Evolutionary conservation across 2,329 filamentous ascomycete genomes (phyloP).

Genomic region (Massarina eburnea): DNA sequence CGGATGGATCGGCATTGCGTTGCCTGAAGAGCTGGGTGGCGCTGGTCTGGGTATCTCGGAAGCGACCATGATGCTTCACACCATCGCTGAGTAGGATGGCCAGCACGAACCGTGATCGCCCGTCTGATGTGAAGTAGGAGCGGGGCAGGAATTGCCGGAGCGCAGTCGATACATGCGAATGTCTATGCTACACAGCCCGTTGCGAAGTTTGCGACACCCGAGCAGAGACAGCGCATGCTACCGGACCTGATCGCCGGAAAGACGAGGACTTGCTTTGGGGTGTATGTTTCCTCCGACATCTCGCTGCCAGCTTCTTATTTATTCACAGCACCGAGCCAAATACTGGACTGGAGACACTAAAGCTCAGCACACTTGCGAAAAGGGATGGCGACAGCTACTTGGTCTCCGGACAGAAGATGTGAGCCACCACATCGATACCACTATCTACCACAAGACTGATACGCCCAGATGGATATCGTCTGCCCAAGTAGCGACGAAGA

Average conservation of each 20-base stretch:
- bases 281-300: conserved; percentile 39
- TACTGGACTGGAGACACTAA: conserved; percentile 75
- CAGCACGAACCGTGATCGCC: neutral
- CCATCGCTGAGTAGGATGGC: conserved; percentile 54
- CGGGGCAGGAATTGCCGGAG: conserved; percentile 74
- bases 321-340: conserved; percentile 69
- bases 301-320: neutral
- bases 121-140: conserved; percentile 26
- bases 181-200: conserved; percentile 76
- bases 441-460: neutral
- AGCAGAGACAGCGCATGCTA: conserved; percentile 65
- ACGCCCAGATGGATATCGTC: conserved; percentile 72
- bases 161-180: conserved; percentile 60
- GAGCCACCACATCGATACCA: neutral
- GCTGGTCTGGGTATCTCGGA: conserved; percentile 76
- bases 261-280: conserved; percentile 76
- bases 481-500: conserved; percentile 78
- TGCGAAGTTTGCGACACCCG: conserved; percentile 68
- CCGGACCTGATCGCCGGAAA: conserved; percentile 71
- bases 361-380: conserved; percentile 66
- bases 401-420: conserved; percentile 77
- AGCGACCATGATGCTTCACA: conserved; percentile 85
- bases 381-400: conserved; percentile 64
- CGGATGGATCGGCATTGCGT: conserved; percentile 79
- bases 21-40: conserved; percentile 73